Conservation (phyloP, 2,329 filamentous ascomycete species). For the Pseudogymnoascus sp. region DNA sequence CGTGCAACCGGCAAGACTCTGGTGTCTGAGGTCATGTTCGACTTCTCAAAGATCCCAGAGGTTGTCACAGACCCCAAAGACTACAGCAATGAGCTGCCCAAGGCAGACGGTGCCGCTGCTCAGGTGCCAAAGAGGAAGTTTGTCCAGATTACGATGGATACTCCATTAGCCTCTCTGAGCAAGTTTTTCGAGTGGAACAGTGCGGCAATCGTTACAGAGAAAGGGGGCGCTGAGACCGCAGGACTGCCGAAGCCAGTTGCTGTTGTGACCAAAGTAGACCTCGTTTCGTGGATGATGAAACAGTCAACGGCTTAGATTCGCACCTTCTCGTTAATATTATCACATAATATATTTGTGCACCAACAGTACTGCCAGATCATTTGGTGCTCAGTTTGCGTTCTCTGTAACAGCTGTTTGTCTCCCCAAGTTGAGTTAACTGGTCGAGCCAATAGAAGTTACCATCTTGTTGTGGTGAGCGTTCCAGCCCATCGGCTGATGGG, state of each 20-base stretch:
- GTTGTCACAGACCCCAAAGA: conserved; percentile 80
- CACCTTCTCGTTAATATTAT: background rate
- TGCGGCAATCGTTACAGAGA: conserved; percentile 86
- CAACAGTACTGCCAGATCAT: background rate
- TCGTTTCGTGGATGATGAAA: conserved; percentile 86
- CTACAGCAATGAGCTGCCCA: conserved; percentile 34
- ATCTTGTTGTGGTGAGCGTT: background rate
- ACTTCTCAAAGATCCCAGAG: conserved; percentile 81
- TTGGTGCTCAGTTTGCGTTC: background rate
- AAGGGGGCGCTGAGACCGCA: conserved; percentile 39
- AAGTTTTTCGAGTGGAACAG: conserved; percentile 98
- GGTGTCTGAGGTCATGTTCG: conserved; percentile 90
- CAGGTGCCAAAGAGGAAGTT: conserved; percentile 56
- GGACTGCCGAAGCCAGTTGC: conserved; percentile 68
- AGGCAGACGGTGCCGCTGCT: conserved; percentile 21
- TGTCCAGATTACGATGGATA: conserved; percentile 89
- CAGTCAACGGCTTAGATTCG: conserved; percentile 33
- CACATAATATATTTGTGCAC: background rate
- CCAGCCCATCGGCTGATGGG: background rate
- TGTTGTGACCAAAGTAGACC: conserved; percentile 92
- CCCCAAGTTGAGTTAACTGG: background rate
- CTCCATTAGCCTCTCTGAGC: conserved; percentile 72
- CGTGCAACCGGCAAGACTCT: conserved; percentile 65
- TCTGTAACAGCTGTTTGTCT: background rate
- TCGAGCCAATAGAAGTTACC: background rate